Evolutionary conservation across 805 yeast genomes (phyloP), one percentile per base, ranked within the genome.

Genomic region (Yarrowia sp.): DNA sequence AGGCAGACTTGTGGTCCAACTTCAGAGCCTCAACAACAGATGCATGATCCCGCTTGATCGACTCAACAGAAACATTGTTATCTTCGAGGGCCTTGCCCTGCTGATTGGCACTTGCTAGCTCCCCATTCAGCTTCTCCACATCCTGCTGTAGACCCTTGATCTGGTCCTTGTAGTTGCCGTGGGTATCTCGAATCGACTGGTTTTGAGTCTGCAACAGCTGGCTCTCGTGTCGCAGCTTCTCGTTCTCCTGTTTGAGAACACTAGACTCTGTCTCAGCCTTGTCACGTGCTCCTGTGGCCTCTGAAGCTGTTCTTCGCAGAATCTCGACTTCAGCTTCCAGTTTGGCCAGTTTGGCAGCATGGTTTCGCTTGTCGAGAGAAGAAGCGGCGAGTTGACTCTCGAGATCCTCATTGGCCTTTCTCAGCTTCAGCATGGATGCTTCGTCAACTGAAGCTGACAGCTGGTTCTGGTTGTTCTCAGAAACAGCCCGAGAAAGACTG

Each of bases 151-250:
- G 51, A 2, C 35, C 33, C 51, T 58, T 58, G 18, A 58, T 58
- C 44, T 58, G 64, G 3, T 58, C 64, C 51, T 58, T 58, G 35
- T 58, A 58, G 50, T 43, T 44, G 51, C 51, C 35, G 43, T 58
- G 64, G 42, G 64, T 44, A 33, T 58, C 64, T 58, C 51, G 17
- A 4, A 58, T 43, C 17, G 64, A 58, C 43, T 43, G 50, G 64
- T 58, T 58, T 14, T 58, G 64, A 1, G 64, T 58, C 43, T 58
- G 53, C 15, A 58, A 51, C 43, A 22, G 36, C 43, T 58, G 64
- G 28, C 18, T 43, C 35, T 58, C 64, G 35, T 58, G 64, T 17
- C 43, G 39, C 42, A 58, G 43, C 11, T 43, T 43, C 33, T 58
- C 64, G 18, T 32, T 33, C 42, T 55, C 62, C 43, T 51, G 43